Conservation (phyloP, 2,329 filamentous ascomycete genomes). For the Sarocladiaceae sp. region DNA sequence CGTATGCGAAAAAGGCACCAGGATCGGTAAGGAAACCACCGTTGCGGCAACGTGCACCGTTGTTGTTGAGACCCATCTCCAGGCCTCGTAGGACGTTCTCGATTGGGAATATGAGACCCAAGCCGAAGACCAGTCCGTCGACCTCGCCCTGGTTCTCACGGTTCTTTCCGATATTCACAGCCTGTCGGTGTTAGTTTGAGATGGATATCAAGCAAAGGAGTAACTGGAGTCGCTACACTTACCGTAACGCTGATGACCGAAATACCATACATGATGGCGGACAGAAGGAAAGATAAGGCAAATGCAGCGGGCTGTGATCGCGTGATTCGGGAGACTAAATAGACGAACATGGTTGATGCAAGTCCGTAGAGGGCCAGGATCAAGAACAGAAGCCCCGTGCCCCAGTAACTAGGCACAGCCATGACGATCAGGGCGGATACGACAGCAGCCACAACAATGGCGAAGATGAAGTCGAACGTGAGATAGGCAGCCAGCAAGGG, state of each 20-base stretch:
- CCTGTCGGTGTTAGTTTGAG: conserved; percentile 10
- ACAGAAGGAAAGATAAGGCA: conserved; percentile 65
- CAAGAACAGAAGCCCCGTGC: conserved; percentile 54
- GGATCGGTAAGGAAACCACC: conserved; percentile 53
- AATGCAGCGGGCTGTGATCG: conserved; percentile 71
- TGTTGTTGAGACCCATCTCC: conserved; percentile 70
- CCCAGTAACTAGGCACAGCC: background rate
- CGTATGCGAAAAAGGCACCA: conserved; percentile 60
- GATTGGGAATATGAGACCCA: conserved; percentile 18
- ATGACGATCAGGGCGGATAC: conserved; percentile 57
- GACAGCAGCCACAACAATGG: conserved; percentile 55
- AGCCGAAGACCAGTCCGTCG: conserved; percentile 5
- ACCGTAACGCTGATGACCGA: conserved; percentile 57
- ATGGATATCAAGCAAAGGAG: too few species aligned
- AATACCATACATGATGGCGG: conserved; percentile 54
- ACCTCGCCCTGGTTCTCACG: background rate
- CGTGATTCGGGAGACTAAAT: conserved; percentile 33
- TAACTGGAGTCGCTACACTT: too few species aligned
- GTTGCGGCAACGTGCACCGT: conserved; percentile 66
- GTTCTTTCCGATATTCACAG: background rate
- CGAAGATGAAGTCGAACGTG: conserved; percentile 68
- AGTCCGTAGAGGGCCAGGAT: conserved; percentile 72
- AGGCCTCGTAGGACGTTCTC: conserved; percentile 58
- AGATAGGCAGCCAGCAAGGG: conserved; percentile 78
- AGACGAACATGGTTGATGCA: conserved; percentile 51